Base-by-base conservation (phyloP, 2,329 filamentous ascomycete genomes). In the Exophiala dermatitidis region DNA sequence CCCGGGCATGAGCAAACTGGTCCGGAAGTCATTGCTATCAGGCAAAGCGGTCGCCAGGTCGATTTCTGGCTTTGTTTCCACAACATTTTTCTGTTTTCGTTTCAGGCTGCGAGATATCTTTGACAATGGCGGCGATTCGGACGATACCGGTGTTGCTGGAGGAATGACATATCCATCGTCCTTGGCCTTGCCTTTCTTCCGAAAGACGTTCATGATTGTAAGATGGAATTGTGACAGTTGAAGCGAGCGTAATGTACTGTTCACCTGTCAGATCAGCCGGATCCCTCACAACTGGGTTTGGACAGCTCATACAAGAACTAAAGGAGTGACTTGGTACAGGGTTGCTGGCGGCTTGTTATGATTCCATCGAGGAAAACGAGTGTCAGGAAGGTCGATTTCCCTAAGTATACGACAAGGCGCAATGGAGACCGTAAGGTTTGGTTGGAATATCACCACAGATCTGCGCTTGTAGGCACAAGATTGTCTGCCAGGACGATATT, bases 1-100 rank as follows among this genome's bases (percentile, higher is more conserved):
- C 40, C 90, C 91, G 0, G 89, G 90, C 91, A 98, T 95, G 58
- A 98, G 77, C 54, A 98, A 74, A 75, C 93, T 97, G 2, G 93
- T 98, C 53, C 93, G 83, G 70, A 98, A 97, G 66, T 97, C 85
- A 69, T 97, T 89, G 44, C 75, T 84, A 0, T 90, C 78, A 1
- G 93, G 93, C 2, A 98, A 75, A 0, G 83, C 90, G 8, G 75
- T 75, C 2, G 82, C 69, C 8, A 97, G 74, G 64, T 97, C 85
- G 44, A 96, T 71, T 57, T 88, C 79, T 2, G 67, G 67, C 54
- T 68, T 54, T 74, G 76, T 66, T 84, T 86, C 43, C 7, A 60
- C 55, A 12, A 68, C 66, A 60, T 74, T 74, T 64, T 79, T 79
- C 60, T 77, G 77, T 68, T 78, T 81, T 44, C 66, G 53, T 31